Evolutionary conservation across 805 yeast genomes (phyloP).

Genomic region (Yarrowia divulgata): DNA sequence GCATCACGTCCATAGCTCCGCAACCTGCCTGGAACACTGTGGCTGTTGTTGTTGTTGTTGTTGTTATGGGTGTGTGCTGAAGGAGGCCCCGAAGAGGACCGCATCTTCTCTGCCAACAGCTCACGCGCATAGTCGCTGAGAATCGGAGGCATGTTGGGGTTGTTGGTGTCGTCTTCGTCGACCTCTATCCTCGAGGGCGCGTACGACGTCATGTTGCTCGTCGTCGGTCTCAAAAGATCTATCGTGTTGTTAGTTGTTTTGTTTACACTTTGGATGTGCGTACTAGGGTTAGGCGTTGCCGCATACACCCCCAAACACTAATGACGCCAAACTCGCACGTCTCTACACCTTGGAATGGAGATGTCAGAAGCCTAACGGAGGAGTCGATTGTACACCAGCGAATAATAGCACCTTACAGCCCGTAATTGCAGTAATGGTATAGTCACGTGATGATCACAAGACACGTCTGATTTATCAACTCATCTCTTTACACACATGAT

Average conservation of each 20-base stretch:
- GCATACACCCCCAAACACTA: not conserved
- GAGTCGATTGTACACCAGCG: not conserved
- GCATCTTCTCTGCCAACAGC: conserved; percentile 51
- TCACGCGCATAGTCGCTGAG: conserved; percentile 66
- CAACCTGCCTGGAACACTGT: conserved; percentile 3
- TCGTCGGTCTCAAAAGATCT: not conserved
- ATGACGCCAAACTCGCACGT: conserved; percentile 27
- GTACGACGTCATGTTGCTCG: conserved; percentile 33
- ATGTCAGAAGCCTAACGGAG: not conserved
- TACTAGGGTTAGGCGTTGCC: conserved; percentile 21
- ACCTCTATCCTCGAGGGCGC: conserved; percentile 37
- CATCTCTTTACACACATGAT: not conserved
- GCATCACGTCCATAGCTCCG: conserved; percentile 19
- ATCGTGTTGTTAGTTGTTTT: conserved; percentile 12
- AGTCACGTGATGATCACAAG: not conserved
- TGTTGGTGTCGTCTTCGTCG: conserved; percentile 55
- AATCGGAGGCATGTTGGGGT: conserved; percentile 64
- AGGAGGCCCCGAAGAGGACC: conserved; percentile 6
- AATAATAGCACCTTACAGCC: no score
- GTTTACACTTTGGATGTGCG: conserved; percentile 9
- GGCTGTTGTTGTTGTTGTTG: no score
- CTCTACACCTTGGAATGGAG: conserved; percentile 31
- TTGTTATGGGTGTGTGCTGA: not conserved
- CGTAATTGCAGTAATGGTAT: no score
- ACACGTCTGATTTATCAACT: not conserved